These are phyloP conservation scores for Phytophthora idaei DNA, from an alignment of 352 stramenopile genomes.

Conservation along the genomic window DNA sequence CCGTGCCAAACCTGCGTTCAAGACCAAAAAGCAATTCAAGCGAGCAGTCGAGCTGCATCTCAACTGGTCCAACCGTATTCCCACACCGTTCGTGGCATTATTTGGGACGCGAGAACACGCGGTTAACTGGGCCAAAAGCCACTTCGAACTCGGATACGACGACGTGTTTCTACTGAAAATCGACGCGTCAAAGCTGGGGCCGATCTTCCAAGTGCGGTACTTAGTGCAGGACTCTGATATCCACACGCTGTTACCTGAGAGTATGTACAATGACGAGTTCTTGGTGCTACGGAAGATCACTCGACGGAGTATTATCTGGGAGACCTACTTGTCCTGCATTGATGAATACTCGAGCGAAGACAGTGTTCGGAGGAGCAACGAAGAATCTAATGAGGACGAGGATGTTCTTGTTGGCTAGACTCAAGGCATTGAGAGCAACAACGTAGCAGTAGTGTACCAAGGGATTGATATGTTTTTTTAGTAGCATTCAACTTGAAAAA, in stretches of 20 bases:
- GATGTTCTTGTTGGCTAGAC: constrained; percentile 11
- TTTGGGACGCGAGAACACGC: constrained; percentile 15
- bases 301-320: constrained; percentile 21
- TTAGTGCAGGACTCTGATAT: constrained; percentile 14
- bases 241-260: background rate
- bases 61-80: constrained; percentile 23
- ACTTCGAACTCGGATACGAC: constrained; percentile 27
- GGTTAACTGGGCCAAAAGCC: constrained; percentile 15
- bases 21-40: constrained; percentile 29
- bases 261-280: constrained; percentile 21
- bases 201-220: constrained; percentile 19
- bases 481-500: too few relatives aligned
- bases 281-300: constrained; percentile 18
- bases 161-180: constrained; percentile 28
- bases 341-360: constrained; percentile 16
- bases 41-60: constrained; percentile 15
- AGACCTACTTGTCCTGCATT: constrained; percentile 20
- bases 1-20: constrained; percentile 23
- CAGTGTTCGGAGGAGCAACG: constrained; percentile 3
- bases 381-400: constrained; percentile 13
- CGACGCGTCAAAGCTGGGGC: constrained; percentile 16
- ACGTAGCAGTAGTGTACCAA: background rate
- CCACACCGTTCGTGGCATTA: constrained; percentile 22
- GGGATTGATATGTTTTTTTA: background rate
- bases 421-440: background rate